Evolutionary conservation across 2,329 filamentous ascomycete genomes (phyloP), one percentile per base, ranked within the genome.

Genomic region (Orbilia quercus): DNA sequence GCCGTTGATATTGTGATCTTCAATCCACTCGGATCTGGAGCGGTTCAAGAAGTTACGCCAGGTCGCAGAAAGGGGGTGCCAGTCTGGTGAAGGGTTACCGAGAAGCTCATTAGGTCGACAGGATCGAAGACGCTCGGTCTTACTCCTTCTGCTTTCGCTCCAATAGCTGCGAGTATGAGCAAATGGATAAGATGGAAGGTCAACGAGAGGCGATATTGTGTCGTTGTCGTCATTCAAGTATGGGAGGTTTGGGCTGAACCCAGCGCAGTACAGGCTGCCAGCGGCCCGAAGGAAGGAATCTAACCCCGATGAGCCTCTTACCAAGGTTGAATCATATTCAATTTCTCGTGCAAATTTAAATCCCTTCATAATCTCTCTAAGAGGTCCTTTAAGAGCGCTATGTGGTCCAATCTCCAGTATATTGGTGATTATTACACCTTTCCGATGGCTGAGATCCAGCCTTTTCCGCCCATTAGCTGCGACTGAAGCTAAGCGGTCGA

Each of bases 1-100:
- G 3, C 57, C 40, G 34, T 70, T 60, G 9, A 70, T 48, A n/a
- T 40, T 62, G 22, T 70, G 65, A 36, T 70, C 65, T 44, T 70
- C 55, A 16, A 70, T 20, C 65, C 65, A 70, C 6, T 45, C 38
- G 0, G 42, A 55, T 23, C 31, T 70, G 3, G 65, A 47, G 7
- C 48, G 25, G 31, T 16, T 70, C 14, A 70, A 20, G 31, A 62
- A 48, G 31, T 70, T 70, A 7, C 65, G 40, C 65, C 65, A 70
- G 18, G 36, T 57, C 5, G 45, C 65, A 23, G 18, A 50, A 22
- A 55, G 50, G 20, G 65, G 65, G 7, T 70, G 65, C 65, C 55
- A 70, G 23, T 70, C 65, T 23, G 65, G 55, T 18, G 65, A 54
- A 16, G 47, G 65, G 7, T 31, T 57, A 3, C 65, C 65, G 1